Conservation (phyloP, 768 basidiomycete genomes). For the Collybia sordida region DNA sequence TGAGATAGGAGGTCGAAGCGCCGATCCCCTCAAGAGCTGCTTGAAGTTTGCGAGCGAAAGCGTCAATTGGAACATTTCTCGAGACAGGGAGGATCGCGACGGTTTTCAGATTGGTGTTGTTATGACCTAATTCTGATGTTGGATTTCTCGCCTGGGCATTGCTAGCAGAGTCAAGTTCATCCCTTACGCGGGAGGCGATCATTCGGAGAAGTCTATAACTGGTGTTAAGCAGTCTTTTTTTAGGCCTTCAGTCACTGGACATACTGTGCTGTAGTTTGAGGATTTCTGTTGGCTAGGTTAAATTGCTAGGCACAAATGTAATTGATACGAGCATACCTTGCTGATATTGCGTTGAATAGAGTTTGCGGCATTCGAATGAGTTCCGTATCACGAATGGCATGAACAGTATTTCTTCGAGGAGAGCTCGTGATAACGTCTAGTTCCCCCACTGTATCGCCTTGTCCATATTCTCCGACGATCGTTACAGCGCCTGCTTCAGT, state of each 20-base stretch:
- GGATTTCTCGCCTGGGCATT: conserved; percentile 49
- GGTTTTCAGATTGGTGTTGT: conserved; percentile 89
- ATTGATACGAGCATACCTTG: conserved; percentile 47
- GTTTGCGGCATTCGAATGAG: conserved; percentile 96
- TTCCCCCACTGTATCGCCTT: conserved; percentile 96
- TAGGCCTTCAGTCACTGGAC: conserved; percentile 14
- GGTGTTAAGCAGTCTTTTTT: no score
- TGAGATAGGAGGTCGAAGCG: conserved; percentile 89
- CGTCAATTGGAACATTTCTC: conserved; percentile 84
- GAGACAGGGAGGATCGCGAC: conserved; percentile 90
- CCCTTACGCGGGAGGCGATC: conserved; percentile 90
- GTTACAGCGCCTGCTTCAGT: conserved; percentile 72
- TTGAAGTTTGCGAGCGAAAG: conserved; percentile 88
- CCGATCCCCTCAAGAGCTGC: conserved; percentile 88
- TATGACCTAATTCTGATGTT: conserved; percentile 64
- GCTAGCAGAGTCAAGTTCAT: conserved; percentile 70
- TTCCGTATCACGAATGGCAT: conserved; percentile 98
- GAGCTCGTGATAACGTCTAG: conserved; percentile 95
- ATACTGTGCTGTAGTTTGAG: conserved; percentile 82
- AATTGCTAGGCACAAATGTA: background rate
- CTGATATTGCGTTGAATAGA: conserved; percentile 95
- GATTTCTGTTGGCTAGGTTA: conserved; percentile 50
- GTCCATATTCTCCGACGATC: conserved; percentile 92
- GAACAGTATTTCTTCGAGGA: conserved; percentile 83
- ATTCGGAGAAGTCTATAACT: conserved; percentile 66